A percentile compares a stretch with the other conserved stretches of the same genome.
Evolutionary conservation across 2,329 filamentous ascomycete species (phyloP).

Genomic region (Phaeosphaeriaceae sp.): DNA sequence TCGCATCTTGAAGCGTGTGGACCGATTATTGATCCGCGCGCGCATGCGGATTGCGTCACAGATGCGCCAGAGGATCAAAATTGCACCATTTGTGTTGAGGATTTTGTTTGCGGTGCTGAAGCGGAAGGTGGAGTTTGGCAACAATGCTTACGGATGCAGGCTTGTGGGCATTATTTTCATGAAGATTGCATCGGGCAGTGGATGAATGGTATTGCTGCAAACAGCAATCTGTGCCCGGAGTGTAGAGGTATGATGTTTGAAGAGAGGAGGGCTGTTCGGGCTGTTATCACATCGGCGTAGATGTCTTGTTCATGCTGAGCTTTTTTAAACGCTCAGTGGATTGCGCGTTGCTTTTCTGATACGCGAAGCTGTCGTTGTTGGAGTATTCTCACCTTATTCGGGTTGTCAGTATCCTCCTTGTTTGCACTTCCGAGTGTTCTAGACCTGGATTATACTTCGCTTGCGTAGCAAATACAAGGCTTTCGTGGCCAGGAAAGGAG

Average conservation of each 20-base stretch:
- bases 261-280: neutral
- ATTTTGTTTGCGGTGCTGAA: neutral
- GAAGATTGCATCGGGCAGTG: neutral
- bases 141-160: neutral
- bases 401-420: too few species aligned
- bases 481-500: too few species aligned
- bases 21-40: neutral
- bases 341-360: too few species aligned
- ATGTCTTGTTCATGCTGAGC: too few species aligned
- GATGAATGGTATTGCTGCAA: neutral
- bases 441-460: too few species aligned
- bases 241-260: neutral
- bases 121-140: neutral
- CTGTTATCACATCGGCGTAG: too few species aligned
- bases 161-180: conserved; percentile 1
- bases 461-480: too few species aligned
- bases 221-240: conserved; percentile 2
- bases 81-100: neutral
- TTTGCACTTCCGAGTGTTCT: too few species aligned
- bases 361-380: too few species aligned
- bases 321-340: too few species aligned
- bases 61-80: neutral
- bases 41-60: neutral
- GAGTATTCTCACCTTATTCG: too few species aligned
- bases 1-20: neutral